Base-by-base conservation (phyloP, 2,329 filamentous ascomycete species). In the Aspergillus fischeri region DNA sequence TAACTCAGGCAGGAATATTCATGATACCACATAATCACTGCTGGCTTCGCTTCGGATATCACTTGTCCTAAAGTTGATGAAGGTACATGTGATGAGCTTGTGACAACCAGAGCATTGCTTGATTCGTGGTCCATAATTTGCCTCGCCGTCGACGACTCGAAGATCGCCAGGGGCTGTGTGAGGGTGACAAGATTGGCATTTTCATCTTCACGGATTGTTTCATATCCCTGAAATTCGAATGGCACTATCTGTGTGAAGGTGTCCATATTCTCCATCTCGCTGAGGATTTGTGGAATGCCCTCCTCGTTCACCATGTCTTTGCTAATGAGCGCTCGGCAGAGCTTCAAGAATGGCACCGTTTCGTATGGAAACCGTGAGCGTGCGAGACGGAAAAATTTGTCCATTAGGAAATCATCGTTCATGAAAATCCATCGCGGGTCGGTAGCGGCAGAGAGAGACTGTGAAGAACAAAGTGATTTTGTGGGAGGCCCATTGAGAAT, bases 331-430 rank as follows among this genome's bases (percentile, higher is more conserved):
- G 83, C 84, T 55, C 86, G 86, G 68, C 86, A 88, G 42, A 95
- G 77, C 53, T 83, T 85, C 59, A 95, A 75, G 65, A 96, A 91
- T 0, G 92, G 91, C 2, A 86, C 74, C 49, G 90, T 87, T 74
- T 97, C 93, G 72, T 90, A 93, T 0, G 93, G 93, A 69, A 92
- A 97, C 55, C 93, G 86, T 59, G 84, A 83, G 47, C 88, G 82
- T 6, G 92, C 86, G 69, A 89, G 83, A 51, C 83, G 78, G 32
- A 96, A 84, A 60, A 89, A 73, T 20, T 74, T 72, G 28, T 77
- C 79, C 67, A 88, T 79, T 20, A 91, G 73, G 6, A 78, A 67
- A 21, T 78, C 71, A 61, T 90, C 84, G 20, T 80, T 74, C 25
- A 87, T 73, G 61, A 88, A 84, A 21, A 76, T 75, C n/a, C 73